Evolutionary conservation across 2,329 filamentous ascomycete species (phyloP), one percentile per base, ranked within the genome.

Genomic region (Clonostachys rhizophaga): DNA sequence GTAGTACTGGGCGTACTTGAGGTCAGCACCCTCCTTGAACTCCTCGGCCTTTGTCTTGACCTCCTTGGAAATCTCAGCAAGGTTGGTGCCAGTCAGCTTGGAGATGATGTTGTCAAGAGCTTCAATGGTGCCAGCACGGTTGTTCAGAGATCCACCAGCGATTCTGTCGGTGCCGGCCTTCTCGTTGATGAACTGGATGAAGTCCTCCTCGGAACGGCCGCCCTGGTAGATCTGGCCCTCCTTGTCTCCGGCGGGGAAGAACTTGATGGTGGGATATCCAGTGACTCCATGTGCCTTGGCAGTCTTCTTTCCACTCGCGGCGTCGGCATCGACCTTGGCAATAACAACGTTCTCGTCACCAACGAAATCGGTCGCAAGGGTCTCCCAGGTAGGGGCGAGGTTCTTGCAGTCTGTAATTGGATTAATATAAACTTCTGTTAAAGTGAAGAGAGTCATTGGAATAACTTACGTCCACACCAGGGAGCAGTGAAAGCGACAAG

Each of bases 251-350:
- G 87, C 87, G 56, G 90, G 81, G 81, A 96, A 99, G 81, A 86
- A 99, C 75, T 96, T 96, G 76, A 99, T 96, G 52, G 94, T 99
- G 44, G 94, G 94, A 78, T 95, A 99, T 35, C 87, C 89, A 47
- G 79, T 79, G 56, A 99, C 82, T 51, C 84, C 89, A 63, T 94
- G 85, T 45, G 85, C 83, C 62, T 82, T 70, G 45, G 91, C 86
- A 44, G 85, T 83, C 41, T 80, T 79, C 72, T 96, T 96, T 68
- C 86, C 83, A 68, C 89, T 89, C 58, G 89, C 84, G 33, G 87
- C 83, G 71, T 99, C 92, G 62, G 90, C 91, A 64, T 99, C 92
- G 52, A 99, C 87, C 76, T 99, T 97, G 68, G 91, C 94, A 61
- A 99, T 84, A 41, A 96, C 65, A 53, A 99, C 89, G 54, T 79